Percentiles rank a stretch among this genome's conserved stretches.
Evolutionary conservation across 495 filamentous ascomycete species (phyloP).

Genomic region (Penicillium fimorum): DNA sequence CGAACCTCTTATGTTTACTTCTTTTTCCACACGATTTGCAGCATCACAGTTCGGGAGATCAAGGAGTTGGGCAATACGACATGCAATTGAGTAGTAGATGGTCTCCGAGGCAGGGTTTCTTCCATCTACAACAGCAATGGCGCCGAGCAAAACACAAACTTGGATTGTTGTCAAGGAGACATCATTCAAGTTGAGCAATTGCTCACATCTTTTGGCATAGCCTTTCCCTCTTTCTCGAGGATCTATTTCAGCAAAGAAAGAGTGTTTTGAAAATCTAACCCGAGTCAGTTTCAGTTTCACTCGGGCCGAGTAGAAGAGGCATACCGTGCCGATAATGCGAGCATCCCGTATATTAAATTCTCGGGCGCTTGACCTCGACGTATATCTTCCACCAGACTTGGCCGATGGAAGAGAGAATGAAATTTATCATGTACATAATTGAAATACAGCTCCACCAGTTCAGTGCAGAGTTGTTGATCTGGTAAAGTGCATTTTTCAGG

Average conservation of each 20-base stretch:
- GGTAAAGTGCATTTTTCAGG: constrained; percentile 9
- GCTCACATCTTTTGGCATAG: constrained; percentile 24
- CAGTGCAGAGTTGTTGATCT: constrained; percentile 20
- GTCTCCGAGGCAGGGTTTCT: constrained; percentile 20
- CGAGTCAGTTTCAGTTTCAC: neutral
- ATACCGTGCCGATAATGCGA: constrained; percentile 34
- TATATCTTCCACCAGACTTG: constrained; percentile 30
- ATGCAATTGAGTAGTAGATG: constrained; percentile 23
- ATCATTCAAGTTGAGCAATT: constrained; percentile 30
- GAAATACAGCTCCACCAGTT: constrained; percentile 39
- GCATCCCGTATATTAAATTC: constrained; percentile 30
- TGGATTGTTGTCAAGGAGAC: constrained; percentile 38
- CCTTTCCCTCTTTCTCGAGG: constrained; percentile 23
- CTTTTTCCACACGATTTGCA: constrained; percentile 13
- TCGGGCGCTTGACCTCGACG: constrained; percentile 14
- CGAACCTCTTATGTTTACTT: constrained; percentile 30
- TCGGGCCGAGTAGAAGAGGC: neutral
- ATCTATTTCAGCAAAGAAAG: constrained; percentile 21
- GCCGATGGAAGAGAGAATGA: constrained; percentile 39
- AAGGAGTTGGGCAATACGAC: constrained; percentile 24
- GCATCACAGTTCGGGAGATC: constrained; percentile 19
- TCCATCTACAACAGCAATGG: constrained; percentile 23
- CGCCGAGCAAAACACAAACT: constrained; percentile 37
- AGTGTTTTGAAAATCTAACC: constrained; percentile 27
- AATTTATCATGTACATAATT: constrained; percentile 43